Evolutionary conservation across 2,329 filamentous ascomycete genomes (phyloP).

Genomic region (Ceratocystis lukuohia): DNA sequence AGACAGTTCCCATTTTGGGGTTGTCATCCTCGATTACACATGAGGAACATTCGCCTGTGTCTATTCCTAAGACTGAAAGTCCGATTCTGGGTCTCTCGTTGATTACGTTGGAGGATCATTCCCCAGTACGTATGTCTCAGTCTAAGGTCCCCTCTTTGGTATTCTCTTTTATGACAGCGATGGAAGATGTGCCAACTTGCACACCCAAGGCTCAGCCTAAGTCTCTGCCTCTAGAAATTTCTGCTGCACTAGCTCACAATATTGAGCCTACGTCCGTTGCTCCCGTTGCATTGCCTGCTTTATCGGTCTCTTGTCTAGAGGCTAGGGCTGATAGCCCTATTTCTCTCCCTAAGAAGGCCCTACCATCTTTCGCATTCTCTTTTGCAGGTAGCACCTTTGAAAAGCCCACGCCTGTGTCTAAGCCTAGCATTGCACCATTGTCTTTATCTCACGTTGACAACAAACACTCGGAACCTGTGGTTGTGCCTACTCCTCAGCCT

Average conservation of each 20-base stretch:
- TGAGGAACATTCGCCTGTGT: constrained; percentile 19
- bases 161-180: constrained; percentile 22
- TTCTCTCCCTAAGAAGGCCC: not conserved
- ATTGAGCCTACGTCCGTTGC: constrained; percentile 24
- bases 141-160: constrained; percentile 23
- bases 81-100: constrained; percentile 25
- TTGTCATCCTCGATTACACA: not conserved
- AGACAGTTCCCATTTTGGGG: constrained; percentile 22
- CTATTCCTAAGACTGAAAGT: constrained; percentile 25
- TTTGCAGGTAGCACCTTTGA: not conserved
- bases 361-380: not conserved
- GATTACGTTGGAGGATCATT: not conserved
- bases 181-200: not conserved
- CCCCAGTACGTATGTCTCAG: constrained; percentile 25
- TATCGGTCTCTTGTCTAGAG: constrained; percentile 1
- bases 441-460: not conserved
- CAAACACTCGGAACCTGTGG: constrained; percentile 8
- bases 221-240: not conserved
- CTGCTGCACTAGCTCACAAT: constrained; percentile 25
- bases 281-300: not conserved
- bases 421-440: not conserved
- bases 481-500: not conserved
- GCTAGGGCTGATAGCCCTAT: not conserved
- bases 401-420: not conserved
- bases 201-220: not conserved